Evolutionary conservation across 2,329 filamentous ascomycete genomes (phyloP).

Genomic region (Stachybotrys chlorohalonatus): DNA sequence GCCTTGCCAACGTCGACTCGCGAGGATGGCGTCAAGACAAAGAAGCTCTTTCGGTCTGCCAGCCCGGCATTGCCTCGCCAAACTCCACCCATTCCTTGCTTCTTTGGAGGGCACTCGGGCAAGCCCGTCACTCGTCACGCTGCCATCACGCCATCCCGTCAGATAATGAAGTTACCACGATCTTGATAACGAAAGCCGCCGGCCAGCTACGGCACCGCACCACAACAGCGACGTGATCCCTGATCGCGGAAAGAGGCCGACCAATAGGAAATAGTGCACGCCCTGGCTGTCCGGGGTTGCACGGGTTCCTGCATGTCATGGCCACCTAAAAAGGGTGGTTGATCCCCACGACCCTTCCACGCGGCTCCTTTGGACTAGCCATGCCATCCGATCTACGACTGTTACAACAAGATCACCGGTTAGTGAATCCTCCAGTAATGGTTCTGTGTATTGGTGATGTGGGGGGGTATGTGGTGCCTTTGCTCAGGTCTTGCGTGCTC

Average conservation of each 20-base stretch:
- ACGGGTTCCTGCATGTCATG: not conserved
- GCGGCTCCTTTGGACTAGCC: no score
- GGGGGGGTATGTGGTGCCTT: no score
- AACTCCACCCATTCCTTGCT: no score
- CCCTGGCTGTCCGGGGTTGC: not conserved
- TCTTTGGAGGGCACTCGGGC: no score
- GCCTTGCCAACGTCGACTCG: not conserved
- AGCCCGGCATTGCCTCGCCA: not conserved
- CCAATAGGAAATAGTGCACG: not conserved
- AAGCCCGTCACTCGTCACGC: not conserved
- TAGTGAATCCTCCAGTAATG: no score
- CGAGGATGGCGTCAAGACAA: not conserved
- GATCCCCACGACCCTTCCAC: not conserved
- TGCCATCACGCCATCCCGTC: not conserved
- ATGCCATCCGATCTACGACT: no score
- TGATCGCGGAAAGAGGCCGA: not conserved
- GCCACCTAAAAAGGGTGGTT: not conserved
- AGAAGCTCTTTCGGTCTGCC: not conserved
- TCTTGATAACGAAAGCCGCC: not conserved
- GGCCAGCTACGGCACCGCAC: not conserved
- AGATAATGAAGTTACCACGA: not conserved
- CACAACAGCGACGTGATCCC: no score
- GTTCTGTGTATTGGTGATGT: no score
- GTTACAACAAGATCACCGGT: no score
- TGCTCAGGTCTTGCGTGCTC: no score